phyloP scores from a whole-genome alignment of 306 rosid genomes.

The Datisca glomerata region DNA sequence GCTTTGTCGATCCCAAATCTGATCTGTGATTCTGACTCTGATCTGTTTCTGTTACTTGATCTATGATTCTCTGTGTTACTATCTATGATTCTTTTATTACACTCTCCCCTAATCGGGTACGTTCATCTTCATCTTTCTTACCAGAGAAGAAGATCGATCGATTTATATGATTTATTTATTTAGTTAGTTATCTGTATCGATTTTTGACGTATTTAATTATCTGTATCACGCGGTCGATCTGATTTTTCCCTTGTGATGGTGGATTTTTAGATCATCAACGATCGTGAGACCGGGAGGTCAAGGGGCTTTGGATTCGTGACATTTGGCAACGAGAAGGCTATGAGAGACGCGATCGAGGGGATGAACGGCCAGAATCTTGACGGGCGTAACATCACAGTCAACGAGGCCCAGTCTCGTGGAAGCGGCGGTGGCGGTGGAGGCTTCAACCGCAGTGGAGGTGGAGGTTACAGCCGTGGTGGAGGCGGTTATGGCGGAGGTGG shows the following conservation, averaged over 20 bases:
- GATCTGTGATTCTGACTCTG: conserved; percentile 34
- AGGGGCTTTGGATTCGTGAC: conserved; percentile 5
- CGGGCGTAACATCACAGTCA: conserved; percentile 2
- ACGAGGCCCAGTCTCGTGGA: conserved; percentile 1
- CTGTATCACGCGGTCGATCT: too few relatives aligned
- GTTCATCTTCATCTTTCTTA: conserved; percentile 63
- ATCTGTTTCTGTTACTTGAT: conserved; percentile 57
- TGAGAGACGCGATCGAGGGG: neutral
- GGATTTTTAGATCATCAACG: neutral
- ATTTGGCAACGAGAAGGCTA: neutral
- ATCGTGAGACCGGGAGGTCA: conserved; percentile 1
- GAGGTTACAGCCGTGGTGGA: neutral
- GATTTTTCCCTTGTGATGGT: neutral
- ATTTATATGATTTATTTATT: conserved; percentile 10
- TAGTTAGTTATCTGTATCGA: too few relatives aligned
- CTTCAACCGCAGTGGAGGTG: neutral
- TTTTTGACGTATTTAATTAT: neutral
- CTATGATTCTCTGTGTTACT: conserved; percentile 40
- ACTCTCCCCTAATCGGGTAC: conserved; percentile 56
- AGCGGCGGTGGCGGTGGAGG: neutral
- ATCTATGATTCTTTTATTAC: conserved; percentile 41
- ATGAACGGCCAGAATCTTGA: neutral
- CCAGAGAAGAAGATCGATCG: conserved; percentile 80
- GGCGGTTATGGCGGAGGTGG: neutral
- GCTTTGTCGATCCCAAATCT: conserved; percentile 32